Evolutionary conservation across 2,329 filamentous ascomycete genomes (phyloP), one percentile per base, ranked within the genome.

Genomic region (Acrodontium crateriforme): DNA sequence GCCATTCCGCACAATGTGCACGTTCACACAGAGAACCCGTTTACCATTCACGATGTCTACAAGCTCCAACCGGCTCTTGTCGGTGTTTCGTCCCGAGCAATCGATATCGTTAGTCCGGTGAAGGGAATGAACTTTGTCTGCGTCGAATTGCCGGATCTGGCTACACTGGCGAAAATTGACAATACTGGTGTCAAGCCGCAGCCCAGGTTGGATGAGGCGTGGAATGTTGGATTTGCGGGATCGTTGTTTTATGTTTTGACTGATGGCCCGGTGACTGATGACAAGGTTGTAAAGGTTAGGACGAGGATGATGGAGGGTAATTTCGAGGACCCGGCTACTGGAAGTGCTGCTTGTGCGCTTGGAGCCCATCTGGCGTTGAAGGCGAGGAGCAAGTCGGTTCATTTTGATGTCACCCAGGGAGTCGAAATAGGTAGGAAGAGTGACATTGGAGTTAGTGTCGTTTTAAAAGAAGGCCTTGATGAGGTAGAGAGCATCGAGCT

Each of bases 81-180:
- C n/a, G n/a, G n/a, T n/a, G n/a, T n/a, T n/a, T n/a, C n/a, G n/a
- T 20, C 32, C 9, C 30, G 30, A 5, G 34, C 23, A 5, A 30
- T 39, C 28, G 47, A 38, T 9, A 39, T 60, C 9, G 55, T 62
- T 8, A 59, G 55, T 23, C 59, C 84, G 24, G 78, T 83, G 18
- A 71, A 70, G 24, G 80, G 79, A 25, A 78, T 85, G 74, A 70
- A 69, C 1, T 84, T 83, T 50, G 53, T 71, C n/a, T 64, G 81
- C 17, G 59, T 78, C 9, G 56, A 69, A 39, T 58, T 89, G 13
- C 59, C 68, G 0, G 64, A 62, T 29, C 52, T 81, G 7, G 70
- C 71, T 16, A 62, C 66, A 6, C 59, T 87, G 11, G 62, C 55
- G 4, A 41, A 52, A 9, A 50, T 62, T 8, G 55, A 61, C 3